Evolutionary conservation across 2,329 filamentous ascomycete genomes (phyloP), one percentile per base, ranked within the genome.

Genomic region (Xylariaceae sp.): DNA sequence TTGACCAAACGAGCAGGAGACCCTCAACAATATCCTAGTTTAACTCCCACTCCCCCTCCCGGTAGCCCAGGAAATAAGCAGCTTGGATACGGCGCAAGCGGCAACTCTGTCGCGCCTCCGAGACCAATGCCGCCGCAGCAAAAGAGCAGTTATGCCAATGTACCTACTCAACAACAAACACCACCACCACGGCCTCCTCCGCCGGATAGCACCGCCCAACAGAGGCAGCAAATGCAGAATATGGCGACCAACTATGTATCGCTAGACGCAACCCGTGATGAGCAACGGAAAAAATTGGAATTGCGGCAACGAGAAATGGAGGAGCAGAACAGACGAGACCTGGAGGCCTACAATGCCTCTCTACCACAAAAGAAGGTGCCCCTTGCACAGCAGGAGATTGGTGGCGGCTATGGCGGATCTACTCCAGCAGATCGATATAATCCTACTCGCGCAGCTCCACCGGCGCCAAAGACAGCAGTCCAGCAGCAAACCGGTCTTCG

Each of bases 261-360:
- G 3, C 75, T 78, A 17, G 77, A 81, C 48, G 67, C 73, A 33
- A 59, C 73, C 46, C 75, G 77, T 69, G 77, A 86, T 36, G 80
- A 84, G 56, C 76, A 83, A 62, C 80, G 81, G 33, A 80, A 84
- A 64, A 81, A 83, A 63, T 83, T 80, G 31, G 82, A 85, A 16
- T 38, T 38, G 60, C 73, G 75, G 31, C 76, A 82, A 51, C 72
- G 75, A 40, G 81, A 86, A 57, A 74, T 78, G 1, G 82, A 84
- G 57, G 87, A 90, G 61, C 82, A 86, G 63, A 81, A 81, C 48
- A 81, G 89, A 49, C 83, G 87, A 59, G 90, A 96, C 47, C 78
- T 89, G 61, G 91, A 94, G 66, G 89, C 85, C 16, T 97, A 96
- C 71, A 96, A 97, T 69, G 88, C 90, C 34, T 90, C 89, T 19